Conservation (phyloP, 176 grass and related monocot species). For the Elymus sibiricus region DNA sequence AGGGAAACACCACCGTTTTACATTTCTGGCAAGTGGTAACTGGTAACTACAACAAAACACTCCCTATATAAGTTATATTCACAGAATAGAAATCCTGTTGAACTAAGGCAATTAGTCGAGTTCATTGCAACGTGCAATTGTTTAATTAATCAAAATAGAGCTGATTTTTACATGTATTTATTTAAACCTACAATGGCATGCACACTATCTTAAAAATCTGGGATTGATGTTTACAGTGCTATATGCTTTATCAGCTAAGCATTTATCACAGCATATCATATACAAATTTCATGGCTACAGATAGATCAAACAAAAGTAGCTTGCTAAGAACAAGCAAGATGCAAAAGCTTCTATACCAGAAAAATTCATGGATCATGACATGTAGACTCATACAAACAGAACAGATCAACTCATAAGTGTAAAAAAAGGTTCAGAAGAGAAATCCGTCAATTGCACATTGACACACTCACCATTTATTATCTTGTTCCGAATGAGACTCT, state of each 20-base stretch:
- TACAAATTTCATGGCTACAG: not conserved
- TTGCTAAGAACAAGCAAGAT: conserved; percentile 11
- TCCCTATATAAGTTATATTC: not conserved
- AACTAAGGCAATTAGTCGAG: not conserved
- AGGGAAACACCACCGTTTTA: not conserved
- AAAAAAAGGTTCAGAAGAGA: not conserved
- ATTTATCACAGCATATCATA: not conserved
- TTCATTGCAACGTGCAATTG: not conserved
- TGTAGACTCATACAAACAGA: not conserved
- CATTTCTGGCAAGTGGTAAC: conserved; percentile 10
- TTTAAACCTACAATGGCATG: not conserved
- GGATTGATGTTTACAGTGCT: not conserved
- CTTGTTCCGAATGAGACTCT: conserved; percentile 95
- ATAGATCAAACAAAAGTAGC: not conserved
- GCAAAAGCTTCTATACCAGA: not conserved
- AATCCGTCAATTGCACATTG: not conserved
- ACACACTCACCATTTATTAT: conserved; percentile 90
- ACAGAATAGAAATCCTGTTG: not conserved
- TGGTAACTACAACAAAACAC: not conserved
- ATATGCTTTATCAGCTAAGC: not conserved
- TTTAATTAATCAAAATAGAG: not conserved
- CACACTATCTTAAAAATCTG: conserved; percentile 1
- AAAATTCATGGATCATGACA: not conserved
- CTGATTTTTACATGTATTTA: not conserved
- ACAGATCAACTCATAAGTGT: not conserved